Percentiles rank a stretch among this genome's conserved stretches.
These are phyloP conservation scores for Parafenestella ontariensis DNA, from an alignment of 2,329 filamentous ascomycete genomes.

Conservation along the genomic window DNA sequence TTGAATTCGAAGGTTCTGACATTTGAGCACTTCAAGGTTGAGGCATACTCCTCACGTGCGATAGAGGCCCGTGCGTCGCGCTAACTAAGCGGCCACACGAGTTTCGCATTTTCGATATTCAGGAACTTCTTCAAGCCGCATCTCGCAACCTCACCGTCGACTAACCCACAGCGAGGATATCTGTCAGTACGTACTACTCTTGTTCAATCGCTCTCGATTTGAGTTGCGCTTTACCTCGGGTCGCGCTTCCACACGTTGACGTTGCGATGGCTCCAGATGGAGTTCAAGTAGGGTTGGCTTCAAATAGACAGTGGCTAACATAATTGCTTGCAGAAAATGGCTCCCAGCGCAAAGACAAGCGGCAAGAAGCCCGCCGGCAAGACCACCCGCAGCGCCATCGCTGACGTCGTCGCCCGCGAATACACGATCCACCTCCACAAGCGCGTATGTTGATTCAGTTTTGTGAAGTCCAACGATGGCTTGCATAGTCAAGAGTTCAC, in stretches of 20 bases:
- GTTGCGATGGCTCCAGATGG: background rate
- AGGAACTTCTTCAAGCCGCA: constrained; percentile 27
- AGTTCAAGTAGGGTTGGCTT: background rate
- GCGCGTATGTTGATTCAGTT: constrained; percentile 84
- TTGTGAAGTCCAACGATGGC: constrained; percentile 73
- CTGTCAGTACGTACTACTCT: constrained; percentile 31
- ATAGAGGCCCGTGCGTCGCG: constrained; percentile 3
- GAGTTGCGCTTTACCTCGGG: background rate
- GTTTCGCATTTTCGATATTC: constrained; percentile 19
- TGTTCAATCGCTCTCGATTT: background rate
- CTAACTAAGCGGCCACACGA: constrained; percentile 30
- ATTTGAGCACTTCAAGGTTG: background rate
- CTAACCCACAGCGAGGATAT: constrained; percentile 36
- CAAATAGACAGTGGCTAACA: constrained; percentile 25
- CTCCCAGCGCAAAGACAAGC: constrained; percentile 49
- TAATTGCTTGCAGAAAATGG: constrained; percentile 45
- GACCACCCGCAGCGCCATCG: constrained; percentile 86
- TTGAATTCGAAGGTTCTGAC: no score
- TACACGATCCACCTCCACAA: constrained; percentile 99
- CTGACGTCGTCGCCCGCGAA: constrained; percentile 98
- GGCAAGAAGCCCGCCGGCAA: constrained; percentile 70
- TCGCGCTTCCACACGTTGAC: background rate
- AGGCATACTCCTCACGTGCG: constrained; percentile 10
- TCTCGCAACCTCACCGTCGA: constrained; percentile 31
- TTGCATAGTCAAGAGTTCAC: constrained; percentile 37